These are phyloP conservation scores for Phytopythium sindhum DNA, from an alignment of 352 stramenopile genomes.

Conservation along the genomic window DNA sequence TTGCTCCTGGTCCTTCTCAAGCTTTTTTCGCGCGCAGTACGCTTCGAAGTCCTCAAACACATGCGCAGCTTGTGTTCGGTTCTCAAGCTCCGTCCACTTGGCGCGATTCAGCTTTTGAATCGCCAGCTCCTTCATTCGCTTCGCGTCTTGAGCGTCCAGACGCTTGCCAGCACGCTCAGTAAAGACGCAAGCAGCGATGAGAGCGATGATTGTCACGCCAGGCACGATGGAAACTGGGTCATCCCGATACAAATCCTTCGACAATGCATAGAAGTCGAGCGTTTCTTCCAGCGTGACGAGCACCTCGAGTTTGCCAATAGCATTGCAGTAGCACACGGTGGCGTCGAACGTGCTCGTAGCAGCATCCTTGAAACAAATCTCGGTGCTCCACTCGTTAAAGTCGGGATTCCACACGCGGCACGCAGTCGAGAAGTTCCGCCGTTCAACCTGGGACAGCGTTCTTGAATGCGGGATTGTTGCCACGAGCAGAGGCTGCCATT, in stretches of 20 bases:
- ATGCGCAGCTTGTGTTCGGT: slow-evolving; percentile 24
- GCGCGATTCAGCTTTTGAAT: slow-evolving; percentile 57
- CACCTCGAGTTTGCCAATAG: slow-evolving; percentile 45
- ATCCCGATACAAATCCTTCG: slow-evolving; percentile 55
- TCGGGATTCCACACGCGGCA: slow-evolving; percentile 54
- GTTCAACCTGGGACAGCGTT: slow-evolving; percentile 35
- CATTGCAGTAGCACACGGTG: slow-evolving; percentile 61
- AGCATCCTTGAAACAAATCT: slow-evolving; percentile 64
- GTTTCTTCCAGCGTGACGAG: slow-evolving; percentile 60
- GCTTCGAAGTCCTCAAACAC: slow-evolving; percentile 51
- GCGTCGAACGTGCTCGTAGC: slow-evolving; percentile 24
- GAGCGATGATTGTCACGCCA: slow-evolving; percentile 27
- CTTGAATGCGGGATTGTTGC: slow-evolving; percentile 50
- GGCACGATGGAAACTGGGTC: slow-evolving; percentile 52
- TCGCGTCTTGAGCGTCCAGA: slow-evolving; percentile 28
- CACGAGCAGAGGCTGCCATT: slow-evolving; percentile 39
- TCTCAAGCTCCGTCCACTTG: slow-evolving; percentile 61
- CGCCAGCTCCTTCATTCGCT: slow-evolving; percentile 47
- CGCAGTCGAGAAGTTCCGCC: slow-evolving; percentile 56
- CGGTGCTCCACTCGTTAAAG: slow-evolving; percentile 28
- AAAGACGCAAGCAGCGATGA: slow-evolving; percentile 37
- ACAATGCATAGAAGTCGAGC: slow-evolving; percentile 57
- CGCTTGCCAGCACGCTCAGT: slow-evolving; percentile 27
- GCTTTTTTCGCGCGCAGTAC: slow-evolving; percentile 35
- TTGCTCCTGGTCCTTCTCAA: slow-evolving; percentile 10